A percentile compares a stretch with the other conserved stretches of the same genome.
Conservation (phyloP, 805 yeast genomes). For the Metschnikowia cerradonensis region DNA sequence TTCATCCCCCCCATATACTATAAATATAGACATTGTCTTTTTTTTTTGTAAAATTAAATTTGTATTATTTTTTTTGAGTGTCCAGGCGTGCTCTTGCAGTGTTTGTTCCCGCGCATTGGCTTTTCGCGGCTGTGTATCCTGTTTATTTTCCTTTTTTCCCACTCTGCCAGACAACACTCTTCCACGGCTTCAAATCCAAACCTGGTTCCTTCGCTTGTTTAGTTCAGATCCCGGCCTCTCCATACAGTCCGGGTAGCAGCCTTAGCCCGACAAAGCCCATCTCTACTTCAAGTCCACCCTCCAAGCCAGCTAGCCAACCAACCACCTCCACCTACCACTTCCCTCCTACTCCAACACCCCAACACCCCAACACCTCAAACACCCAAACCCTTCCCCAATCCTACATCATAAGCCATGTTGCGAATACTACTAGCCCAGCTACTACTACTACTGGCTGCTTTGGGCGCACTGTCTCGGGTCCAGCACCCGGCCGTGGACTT, state of each 20-base stretch:
- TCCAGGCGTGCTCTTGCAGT: slow-evolving; percentile 1
- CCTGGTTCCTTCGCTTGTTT: neutral
- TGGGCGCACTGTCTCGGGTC: slow-evolving; percentile 2
- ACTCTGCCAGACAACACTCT: neutral
- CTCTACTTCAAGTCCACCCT: too few relatives aligned
- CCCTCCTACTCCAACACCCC: too few relatives aligned
- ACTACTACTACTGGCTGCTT: slow-evolving; percentile 3
- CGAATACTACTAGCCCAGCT: slow-evolving; percentile 2
- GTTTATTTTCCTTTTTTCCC: neutral
- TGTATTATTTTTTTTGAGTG: neutral
- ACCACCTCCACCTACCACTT: too few relatives aligned
- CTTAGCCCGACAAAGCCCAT: too few relatives aligned
- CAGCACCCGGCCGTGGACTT: slow-evolving; percentile 15
- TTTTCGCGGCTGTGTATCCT: slow-evolving; percentile 3
- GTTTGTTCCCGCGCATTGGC: neutral
- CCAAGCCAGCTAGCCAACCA: neutral
- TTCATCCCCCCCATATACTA: too few relatives aligned
- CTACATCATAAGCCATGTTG: neutral
- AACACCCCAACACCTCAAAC: too few relatives aligned
- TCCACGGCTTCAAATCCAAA: neutral
- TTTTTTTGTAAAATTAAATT: neutral
- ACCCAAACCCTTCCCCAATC: too few relatives aligned
- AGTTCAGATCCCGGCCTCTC: neutral
- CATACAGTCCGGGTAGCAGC: too few relatives aligned
- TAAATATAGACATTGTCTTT: neutral